Base-by-base conservation (phyloP, 306 rosid species). In the Argentina anserina region DNA sequence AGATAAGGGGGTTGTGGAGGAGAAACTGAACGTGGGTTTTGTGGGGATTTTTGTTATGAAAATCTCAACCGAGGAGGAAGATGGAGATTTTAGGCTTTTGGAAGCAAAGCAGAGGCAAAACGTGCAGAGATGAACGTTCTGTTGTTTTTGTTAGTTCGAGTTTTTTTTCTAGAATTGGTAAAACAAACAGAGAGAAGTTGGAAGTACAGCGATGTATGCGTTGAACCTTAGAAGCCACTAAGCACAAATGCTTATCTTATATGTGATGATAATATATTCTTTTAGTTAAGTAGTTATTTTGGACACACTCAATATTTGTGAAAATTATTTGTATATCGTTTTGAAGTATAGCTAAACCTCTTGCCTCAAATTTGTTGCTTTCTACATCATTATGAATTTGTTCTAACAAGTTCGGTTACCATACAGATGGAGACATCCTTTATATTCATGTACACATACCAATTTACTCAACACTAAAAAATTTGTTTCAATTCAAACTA, bases 151-250 rank as follows among this genome's bases (percentile, higher is more conserved):
- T 50, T 46, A 20, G 61, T 12, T 75, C 73, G 58, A 34, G 65
- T 31, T 75, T 58, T 26, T 58, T 26, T 49, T 72, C 43, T 55
- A 73, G 89, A 83, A 78, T 77, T 50, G 76, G 87, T 77, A 70
- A 80, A 83, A 72, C 29, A 75, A 66, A 77, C 43, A 40, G 46
- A 65, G 41, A 67, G 11, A 60, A 50, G 40, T 49, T 39, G 72
- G 67, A 18, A 42, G 47, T 31, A 64, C n/a, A 67, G 66, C 90
- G 85, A 80, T 29, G 12, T 76, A 62, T 74, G 79, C 90, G 90
- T 83, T 83, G 40, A 50, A 67, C 88, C 90, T 25, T 67, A 28
- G 29, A 67, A 55, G 28, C 21, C 12, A 53, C 49, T 45, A 34
- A 31, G 17, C 2, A 14, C 8, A 28, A 25, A 56, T 56, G 18